Evolutionary conservation across 192 early-diverging fungal genomes (phyloP), one percentile per base, ranked within the genome.

Genomic region (Endogone sp.): DNA sequence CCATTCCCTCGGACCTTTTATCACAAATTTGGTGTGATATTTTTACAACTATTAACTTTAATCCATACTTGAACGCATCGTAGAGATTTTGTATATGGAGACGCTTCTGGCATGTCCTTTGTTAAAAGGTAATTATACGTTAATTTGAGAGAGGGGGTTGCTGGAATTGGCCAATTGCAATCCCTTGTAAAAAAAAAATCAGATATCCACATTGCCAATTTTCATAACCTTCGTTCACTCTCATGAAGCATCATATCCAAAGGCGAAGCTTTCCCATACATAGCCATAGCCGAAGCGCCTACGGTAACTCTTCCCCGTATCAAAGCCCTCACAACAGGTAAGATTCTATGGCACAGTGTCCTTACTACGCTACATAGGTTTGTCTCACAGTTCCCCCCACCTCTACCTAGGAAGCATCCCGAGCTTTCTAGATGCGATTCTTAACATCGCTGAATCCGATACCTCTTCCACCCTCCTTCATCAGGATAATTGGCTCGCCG

Each of bases 241-340:
- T n/a, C n/a, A 49, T 49, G 26, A 10, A 74, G 92, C 79, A 69
- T 90, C 11, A 79, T 86, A 64, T 70, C 78, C 24, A 61, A 71
- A 31, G 57, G 74, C 28, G 69, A 57, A 27, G 85, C 85, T 30
- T 75, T 82, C 28, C 81, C 83, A 25, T 87, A 80, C 59, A 87
- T 83, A 21, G 83, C 83, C 0, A 59, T 75, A 16, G 85, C 83
- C 2, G 81, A 81, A 29, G 85, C 92, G 20, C 91, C 92, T 22
- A 94, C 91, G 0, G 91, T 91, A 0, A 94, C 91, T 2, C 81
- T 94, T 63, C 92, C 92, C 68, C 80, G 92, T 21, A 88, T 94
- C 11, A 94, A 94, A 72, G 92, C 87, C 0, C 73, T 94, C 10
- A 91, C 90, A 0, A 94, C 92, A 6, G 90, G 90, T 78, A 77